These are phyloP conservation scores for Pseudogymnoascus sp. DNA, from an alignment of 2,329 filamentous ascomycete species.

Conservation along the genomic window DNA sequence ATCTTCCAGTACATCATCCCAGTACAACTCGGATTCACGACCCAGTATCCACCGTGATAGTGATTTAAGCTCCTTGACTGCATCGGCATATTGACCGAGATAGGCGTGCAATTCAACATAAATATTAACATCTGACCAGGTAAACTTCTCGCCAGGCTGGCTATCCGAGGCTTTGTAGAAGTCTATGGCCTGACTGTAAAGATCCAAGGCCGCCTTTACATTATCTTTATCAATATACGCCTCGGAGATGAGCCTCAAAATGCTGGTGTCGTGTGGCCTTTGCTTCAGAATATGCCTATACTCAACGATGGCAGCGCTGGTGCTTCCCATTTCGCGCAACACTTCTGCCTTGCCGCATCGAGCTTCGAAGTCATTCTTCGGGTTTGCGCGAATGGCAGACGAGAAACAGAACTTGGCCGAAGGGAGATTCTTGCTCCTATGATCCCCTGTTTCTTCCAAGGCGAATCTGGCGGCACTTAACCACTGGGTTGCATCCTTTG, in stretches of 20 bases:
- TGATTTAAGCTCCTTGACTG: slow-evolving; percentile 62
- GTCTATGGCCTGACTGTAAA: slow-evolving; percentile 31
- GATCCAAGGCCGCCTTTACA: slow-evolving; percentile 29
- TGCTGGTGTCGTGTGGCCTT: slow-evolving; percentile 41
- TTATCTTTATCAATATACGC: slow-evolving; percentile 31
- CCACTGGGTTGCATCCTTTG: slow-evolving; percentile 56
- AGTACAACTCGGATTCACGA: slow-evolving; percentile 65
- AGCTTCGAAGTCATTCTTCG: slow-evolving; percentile 47
- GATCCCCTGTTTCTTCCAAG: slow-evolving; percentile 44
- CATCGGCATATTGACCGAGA: slow-evolving; percentile 55
- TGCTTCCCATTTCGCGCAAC: slow-evolving; percentile 49
- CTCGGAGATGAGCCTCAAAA: slow-evolving; percentile 31
- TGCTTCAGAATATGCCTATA: slow-evolving; percentile 49
- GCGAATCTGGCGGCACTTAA: slow-evolving; percentile 50
- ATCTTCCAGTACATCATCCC: slow-evolving; percentile 66
- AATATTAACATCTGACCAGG: slow-evolving; percentile 78
- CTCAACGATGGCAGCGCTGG: slow-evolving; percentile 49
- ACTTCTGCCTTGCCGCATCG: slow-evolving; percentile 55
- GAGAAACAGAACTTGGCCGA: slow-evolving; percentile 55
- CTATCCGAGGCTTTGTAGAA: slow-evolving; percentile 20
- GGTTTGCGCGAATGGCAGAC: slow-evolving; percentile 52
- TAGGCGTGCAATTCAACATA: slow-evolving; percentile 76
- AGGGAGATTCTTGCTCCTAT: slow-evolving; percentile 41
- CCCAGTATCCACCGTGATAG: slow-evolving; percentile 79
- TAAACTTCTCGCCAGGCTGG: slow-evolving; percentile 18